A percentile compares a stretch with the other conserved stretches of the same genome.
These are phyloP conservation scores for Cercospora citrullina DNA, from an alignment of 2,329 filamentous ascomycete species.

Conservation along the genomic window DNA sequence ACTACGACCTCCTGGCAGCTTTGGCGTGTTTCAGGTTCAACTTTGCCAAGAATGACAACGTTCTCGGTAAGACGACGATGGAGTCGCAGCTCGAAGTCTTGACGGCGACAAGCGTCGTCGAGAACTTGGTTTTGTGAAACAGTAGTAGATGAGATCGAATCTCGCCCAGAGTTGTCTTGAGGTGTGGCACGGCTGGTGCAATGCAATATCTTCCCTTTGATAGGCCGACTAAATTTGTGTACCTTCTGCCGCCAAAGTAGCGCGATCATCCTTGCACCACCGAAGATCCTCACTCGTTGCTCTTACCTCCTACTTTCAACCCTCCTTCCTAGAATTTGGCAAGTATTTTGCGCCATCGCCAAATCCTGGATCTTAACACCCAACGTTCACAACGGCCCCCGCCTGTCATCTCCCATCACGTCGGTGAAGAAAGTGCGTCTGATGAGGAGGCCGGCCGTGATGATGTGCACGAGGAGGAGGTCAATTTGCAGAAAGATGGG, in stretches of 20 bases:
- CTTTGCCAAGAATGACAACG: not conserved
- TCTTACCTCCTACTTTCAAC: not conserved
- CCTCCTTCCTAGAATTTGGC: not conserved
- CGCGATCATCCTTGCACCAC: constrained; percentile 1
- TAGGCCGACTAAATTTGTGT: not conserved
- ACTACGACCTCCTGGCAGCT: not conserved
- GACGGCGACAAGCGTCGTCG: not conserved
- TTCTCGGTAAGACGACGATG: not conserved
- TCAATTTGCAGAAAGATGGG: not conserved
- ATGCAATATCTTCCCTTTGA: not conserved
- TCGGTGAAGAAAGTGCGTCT: not conserved
- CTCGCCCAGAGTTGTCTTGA: not conserved
- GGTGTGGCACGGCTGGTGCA: not conserved
- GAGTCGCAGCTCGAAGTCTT: not conserved
- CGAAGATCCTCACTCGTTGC: not conserved
- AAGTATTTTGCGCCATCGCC: not conserved
- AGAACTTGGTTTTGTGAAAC: not conserved
- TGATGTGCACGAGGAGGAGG: not conserved
- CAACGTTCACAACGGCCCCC: not conserved
- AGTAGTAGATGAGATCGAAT: not conserved
- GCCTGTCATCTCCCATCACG: not conserved
- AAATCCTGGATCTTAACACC: constrained; percentile 14
- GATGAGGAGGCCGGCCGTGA: not conserved
- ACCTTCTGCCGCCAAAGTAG: not conserved
- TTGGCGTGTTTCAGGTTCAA: not conserved